Percentiles rank a stretch among this genome's conserved stretches.
These are phyloP conservation scores for Bassia scoparia DNA, from an alignment of 148 eudicot genomes.

Conservation along the genomic window DNA sequence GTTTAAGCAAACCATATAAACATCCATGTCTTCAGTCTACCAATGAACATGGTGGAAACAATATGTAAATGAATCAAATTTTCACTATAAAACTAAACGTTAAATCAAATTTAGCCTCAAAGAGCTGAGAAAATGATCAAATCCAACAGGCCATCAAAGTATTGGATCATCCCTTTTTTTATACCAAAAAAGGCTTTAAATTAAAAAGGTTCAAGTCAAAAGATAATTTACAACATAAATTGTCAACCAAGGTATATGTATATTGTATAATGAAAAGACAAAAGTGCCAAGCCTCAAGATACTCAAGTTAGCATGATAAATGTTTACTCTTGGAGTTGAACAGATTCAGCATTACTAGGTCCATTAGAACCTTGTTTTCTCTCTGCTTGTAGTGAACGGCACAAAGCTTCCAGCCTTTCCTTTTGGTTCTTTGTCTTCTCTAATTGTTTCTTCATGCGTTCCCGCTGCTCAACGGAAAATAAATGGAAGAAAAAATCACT, in stretches of 20 bases:
- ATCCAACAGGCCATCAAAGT: not conserved
- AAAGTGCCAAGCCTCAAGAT: not conserved
- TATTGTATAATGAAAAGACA: not conserved
- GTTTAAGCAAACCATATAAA: no score
- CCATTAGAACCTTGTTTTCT: slow-evolving; percentile 53
- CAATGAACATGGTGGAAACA: no score
- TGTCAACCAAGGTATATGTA: not conserved
- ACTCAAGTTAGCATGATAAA: not conserved
- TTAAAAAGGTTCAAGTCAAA: not conserved
- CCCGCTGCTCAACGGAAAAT: slow-evolving; percentile 56
- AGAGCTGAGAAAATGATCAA: no score
- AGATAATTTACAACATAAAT: slow-evolving; percentile 16
- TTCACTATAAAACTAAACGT: no score
- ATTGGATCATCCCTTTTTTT: not conserved
- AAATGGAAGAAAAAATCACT: not conserved
- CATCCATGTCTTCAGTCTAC: no score
- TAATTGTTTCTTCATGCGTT: slow-evolving; percentile 77
- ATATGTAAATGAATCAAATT: no score
- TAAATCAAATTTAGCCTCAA: no score
- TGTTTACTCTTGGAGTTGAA: slow-evolving; percentile 22
- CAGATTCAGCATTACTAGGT: slow-evolving; percentile 36
- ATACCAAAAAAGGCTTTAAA: not conserved
- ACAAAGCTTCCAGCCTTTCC: slow-evolving; percentile 87
- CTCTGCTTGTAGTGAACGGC: slow-evolving; percentile 90
- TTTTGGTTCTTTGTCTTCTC: slow-evolving; percentile 85